Percentiles rank a stretch among this genome's conserved stretches.
phyloP scores from a whole-genome alignment of 2,329 filamentous ascomycete genomes.

The Diaporthe sp. region DNA sequence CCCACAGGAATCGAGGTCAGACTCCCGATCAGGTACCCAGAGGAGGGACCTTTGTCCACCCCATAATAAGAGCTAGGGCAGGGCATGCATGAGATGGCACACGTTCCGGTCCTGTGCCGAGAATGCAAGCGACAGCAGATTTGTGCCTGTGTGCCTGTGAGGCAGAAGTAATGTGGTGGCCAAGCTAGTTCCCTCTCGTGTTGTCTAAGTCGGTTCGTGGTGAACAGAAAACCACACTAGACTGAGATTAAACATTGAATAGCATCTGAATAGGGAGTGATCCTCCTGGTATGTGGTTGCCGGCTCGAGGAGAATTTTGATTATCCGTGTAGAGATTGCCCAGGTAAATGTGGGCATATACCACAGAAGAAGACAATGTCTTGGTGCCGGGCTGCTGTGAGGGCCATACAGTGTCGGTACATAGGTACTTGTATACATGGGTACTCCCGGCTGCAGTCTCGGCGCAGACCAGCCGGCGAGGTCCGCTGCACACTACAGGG shows the following conservation, averaged over 20 bases:
- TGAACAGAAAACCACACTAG: background rate
- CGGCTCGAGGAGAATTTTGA: background rate
- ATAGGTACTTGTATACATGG: background rate
- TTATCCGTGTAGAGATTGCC: background rate
- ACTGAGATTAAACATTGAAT: background rate
- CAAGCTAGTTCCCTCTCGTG: background rate
- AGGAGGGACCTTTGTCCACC: background rate
- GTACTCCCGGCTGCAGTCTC: background rate
- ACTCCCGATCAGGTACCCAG: slow-evolving; percentile 22
- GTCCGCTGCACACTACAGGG: background rate
- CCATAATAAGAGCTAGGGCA: background rate
- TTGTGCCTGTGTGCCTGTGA: slow-evolving; percentile 3
- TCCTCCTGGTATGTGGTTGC: background rate
- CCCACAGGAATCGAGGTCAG: slow-evolving; percentile 19
- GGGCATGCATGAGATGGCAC: background rate
- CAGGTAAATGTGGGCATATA: slow-evolving; percentile 10
- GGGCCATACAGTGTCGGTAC: background rate
- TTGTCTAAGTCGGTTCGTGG: background rate
- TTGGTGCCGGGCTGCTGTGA: slow-evolving; percentile 1
- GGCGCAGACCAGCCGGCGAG: slow-evolving; percentile 15
- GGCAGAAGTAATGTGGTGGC: slow-evolving; percentile 21
- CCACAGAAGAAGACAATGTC: background rate
- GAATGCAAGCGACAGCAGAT: background rate
- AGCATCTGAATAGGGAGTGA: background rate
- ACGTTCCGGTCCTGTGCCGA: background rate